A percentile compares a stretch with the other conserved stretches of the same genome.
Evolutionary conservation across 139 green algal genomes (phyloP).

Genomic region (Asterochloris sp.): DNA sequence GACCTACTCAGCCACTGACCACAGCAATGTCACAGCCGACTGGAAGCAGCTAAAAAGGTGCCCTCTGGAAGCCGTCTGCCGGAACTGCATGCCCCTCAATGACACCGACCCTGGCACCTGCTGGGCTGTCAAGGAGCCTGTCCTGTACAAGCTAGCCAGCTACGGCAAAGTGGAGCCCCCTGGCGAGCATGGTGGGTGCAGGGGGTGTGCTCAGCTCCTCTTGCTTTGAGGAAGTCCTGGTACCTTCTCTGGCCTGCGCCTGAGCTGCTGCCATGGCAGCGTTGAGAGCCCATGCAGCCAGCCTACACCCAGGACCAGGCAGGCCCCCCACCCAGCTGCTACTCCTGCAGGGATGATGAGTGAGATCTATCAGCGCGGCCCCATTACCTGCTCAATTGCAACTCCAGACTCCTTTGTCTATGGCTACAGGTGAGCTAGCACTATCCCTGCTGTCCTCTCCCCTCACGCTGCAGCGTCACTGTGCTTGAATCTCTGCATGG

Average conservation of each 20-base stretch:
- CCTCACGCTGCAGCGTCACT: too few species aligned
- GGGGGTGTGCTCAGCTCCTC: background rate
- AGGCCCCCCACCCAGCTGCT: background rate
- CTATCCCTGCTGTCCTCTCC: too few species aligned
- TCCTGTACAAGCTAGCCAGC: conserved; percentile 43
- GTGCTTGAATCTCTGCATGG: too few species aligned
- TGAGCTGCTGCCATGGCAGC: background rate
- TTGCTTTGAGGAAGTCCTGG: background rate
- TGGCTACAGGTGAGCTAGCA: conserved; percentile 11
- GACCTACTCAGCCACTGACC: conserved; percentile 45
- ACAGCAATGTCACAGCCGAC: conserved; percentile 36
- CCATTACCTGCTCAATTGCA: conserved; percentile 49
- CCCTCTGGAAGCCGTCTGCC: conserved; percentile 39
- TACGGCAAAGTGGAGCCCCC: conserved; percentile 27
- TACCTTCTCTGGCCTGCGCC: background rate
- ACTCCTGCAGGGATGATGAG: conserved; percentile 37
- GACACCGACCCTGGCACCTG: conserved; percentile 40
- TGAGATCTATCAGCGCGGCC: conserved; percentile 41
- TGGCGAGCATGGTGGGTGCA: background rate
- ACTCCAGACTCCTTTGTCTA: conserved; percentile 49
- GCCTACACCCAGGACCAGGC: background rate
- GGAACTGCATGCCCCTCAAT: conserved; percentile 56
- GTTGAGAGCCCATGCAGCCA: background rate
- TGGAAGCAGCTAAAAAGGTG: conserved; percentile 27
- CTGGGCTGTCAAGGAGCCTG: conserved; percentile 49